phyloP scores from a whole-genome alignment of 768 basidiomycete genomes.

The Obba rivulosa region DNA sequence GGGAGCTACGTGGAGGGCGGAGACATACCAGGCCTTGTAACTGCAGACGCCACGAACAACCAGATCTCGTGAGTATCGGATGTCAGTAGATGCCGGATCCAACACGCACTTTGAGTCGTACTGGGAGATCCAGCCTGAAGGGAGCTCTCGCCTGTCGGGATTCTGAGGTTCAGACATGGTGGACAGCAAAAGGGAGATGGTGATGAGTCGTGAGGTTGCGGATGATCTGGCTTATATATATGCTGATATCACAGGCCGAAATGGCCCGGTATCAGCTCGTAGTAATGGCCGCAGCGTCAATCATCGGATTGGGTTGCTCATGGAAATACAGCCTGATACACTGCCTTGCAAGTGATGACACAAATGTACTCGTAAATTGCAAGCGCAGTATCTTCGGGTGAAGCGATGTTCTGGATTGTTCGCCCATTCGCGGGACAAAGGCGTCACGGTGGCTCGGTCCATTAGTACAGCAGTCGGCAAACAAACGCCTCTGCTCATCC shows the following conservation, averaged over 20 bases:
- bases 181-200: constrained; percentile 8
- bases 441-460: no score
- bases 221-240: constrained; percentile 8
- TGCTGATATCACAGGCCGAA: neutral
- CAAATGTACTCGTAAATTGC: no score
- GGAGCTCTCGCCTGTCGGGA: constrained; percentile 52
- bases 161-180: constrained; percentile 37
- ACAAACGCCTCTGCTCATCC: no score
- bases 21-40: constrained; percentile 59
- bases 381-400: no score
- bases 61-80: neutral
- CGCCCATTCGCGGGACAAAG: no score
- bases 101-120: constrained; percentile 59
- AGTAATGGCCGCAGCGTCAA: no score
- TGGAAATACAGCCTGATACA: no score
- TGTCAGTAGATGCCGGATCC: constrained; percentile 19
- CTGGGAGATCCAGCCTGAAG: constrained; percentile 64
- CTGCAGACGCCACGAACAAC: constrained; percentile 28
- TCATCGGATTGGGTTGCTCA: no score
- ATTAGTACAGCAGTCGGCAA: no score
- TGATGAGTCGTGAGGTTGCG: constrained; percentile 2
- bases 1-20: neutral
- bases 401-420: no score
- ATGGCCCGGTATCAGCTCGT: no score
- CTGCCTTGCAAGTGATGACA: no score